Evolutionary conservation across 306 rosid species (phyloP), one percentile per base, ranked within the genome.

Genomic region (Coriaria nepalensis): DNA sequence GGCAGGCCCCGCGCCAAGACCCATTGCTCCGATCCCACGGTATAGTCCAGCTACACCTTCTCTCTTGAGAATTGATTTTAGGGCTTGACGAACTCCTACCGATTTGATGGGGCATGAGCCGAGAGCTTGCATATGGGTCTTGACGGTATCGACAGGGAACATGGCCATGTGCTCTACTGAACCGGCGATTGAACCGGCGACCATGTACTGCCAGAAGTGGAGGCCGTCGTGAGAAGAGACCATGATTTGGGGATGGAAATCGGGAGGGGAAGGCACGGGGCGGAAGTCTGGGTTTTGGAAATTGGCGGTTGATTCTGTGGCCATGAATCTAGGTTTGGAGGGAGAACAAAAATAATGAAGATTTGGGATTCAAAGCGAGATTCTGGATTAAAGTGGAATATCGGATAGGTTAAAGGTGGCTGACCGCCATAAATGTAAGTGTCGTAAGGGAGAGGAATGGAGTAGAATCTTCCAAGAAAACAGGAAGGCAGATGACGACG

Each of bases 1-100:
- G 10, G 96, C 93, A 1, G 96, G 96, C 4, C 95, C 97, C 0
- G 97, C 95, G 10, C 95, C 97, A 9, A 88, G 95, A 35, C 80
- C 93, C 95, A 88, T 88, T 6, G 96, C 93, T 0, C 73, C 86
- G 6, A 88, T 78, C 6, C 96, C 93, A 0, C 90, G 80, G 63
- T 88, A 88, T 14, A 88, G 73, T 0, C 88, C 90, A 2, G 86
- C 64, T 0, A 78, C 81, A 2, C 96, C 96, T 40, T 88, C 94
- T 0, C 86, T 57, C 49, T 74, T 73, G 36, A 81, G 44, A 42
- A 88, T 83, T 0, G 96, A 83, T 5, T 52, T 55, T 0, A 88
- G 72, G 43, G 86, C 90, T 9, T 72, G 93, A 9, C 93, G 83
- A 41, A 83, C 82, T 2, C 78, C 73, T 7, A 65, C 73, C 4